Conservation (phyloP, 2,329 filamentous ascomycete species). For the Trichoderma sp. region DNA sequence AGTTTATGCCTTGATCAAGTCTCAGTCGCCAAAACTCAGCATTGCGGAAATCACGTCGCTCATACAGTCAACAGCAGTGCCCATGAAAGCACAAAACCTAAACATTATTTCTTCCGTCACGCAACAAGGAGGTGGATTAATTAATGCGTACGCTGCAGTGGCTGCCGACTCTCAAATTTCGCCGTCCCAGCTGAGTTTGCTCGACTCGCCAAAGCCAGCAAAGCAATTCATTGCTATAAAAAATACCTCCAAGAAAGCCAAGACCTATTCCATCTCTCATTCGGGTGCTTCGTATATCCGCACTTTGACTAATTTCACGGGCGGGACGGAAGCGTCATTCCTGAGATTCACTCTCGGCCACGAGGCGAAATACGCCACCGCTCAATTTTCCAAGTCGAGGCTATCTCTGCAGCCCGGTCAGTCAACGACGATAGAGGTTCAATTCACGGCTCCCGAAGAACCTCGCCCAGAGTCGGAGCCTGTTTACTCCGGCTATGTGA, state of each 20-base stretch:
- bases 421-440: not conserved
- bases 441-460: not conserved
- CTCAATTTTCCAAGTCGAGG: not conserved
- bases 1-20: conserved; percentile 56
- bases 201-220: conserved; percentile 63
- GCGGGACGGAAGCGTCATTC: not conserved
- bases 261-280: not conserved
- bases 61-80: conserved; percentile 52
- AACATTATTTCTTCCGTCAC: conserved; percentile 53
- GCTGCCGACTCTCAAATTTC: conserved; percentile 56
- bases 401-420: not conserved
- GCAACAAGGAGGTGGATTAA: conserved; percentile 61
- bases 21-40: conserved; percentile 48
- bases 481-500: not conserved
- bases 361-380: not conserved
- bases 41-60: conserved; percentile 51
- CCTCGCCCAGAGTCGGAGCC: not conserved
- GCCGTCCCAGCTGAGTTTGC: conserved; percentile 50
- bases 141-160: conserved; percentile 62
- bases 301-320: conserved; percentile 1
- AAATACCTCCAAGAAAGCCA: conserved; percentile 43
- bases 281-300: conserved; percentile 1
- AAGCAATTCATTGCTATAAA: conserved; percentile 50
- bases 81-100: conserved; percentile 36
- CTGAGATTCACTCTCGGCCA: not conserved